Percentiles rank a stretch among this genome's conserved stretches.
Evolutionary conservation across 1,284 basidiomycete genomes (phyloP).

Genomic region (Mycosarcoma maydis): DNA sequence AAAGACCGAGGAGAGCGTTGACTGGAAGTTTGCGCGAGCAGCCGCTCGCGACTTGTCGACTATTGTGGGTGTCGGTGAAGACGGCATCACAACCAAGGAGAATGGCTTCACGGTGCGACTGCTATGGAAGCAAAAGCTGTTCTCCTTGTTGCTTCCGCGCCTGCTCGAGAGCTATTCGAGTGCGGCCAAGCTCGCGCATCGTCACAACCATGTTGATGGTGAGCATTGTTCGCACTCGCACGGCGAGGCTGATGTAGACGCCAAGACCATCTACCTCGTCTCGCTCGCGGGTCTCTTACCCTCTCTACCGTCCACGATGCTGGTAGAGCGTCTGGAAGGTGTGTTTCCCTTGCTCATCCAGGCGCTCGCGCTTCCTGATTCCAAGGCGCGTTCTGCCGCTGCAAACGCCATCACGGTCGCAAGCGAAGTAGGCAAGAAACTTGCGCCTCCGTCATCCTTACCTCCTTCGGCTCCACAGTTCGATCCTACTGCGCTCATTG

Average conservation of each 20-base stretch:
- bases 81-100: conserved; percentile 46
- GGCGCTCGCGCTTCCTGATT: conserved; percentile 80
- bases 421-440: conserved; percentile 70
- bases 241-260: conserved; percentile 35
- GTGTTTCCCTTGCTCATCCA: conserved; percentile 88
- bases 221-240: conserved; percentile 12
- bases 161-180: conserved; percentile 70
- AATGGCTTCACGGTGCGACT: conserved; percentile 56
- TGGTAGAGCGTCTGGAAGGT: conserved; percentile 68
- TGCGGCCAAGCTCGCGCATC: conserved; percentile 10
- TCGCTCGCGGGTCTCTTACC: conserved; percentile 85
- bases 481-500: conserved; percentile 17
- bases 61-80: conserved; percentile 45
- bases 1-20: not conserved
- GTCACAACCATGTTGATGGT: conserved; percentile 11
- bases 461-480: not conserved
- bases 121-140: conserved; percentile 81
- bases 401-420: conserved; percentile 82
- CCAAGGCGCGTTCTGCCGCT: conserved; percentile 78
- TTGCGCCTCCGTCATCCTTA: conserved; percentile 1
- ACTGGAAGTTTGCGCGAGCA: conserved; percentile 29
- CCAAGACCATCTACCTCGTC: conserved; percentile 79
- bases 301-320: conserved; percentile 76
- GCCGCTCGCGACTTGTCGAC: conserved; percentile 26
- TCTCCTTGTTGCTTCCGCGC: conserved; percentile 78